Evolutionary conservation across 306 rosid genomes (phyloP).

Genomic region (Lotus japonicus): DNA sequence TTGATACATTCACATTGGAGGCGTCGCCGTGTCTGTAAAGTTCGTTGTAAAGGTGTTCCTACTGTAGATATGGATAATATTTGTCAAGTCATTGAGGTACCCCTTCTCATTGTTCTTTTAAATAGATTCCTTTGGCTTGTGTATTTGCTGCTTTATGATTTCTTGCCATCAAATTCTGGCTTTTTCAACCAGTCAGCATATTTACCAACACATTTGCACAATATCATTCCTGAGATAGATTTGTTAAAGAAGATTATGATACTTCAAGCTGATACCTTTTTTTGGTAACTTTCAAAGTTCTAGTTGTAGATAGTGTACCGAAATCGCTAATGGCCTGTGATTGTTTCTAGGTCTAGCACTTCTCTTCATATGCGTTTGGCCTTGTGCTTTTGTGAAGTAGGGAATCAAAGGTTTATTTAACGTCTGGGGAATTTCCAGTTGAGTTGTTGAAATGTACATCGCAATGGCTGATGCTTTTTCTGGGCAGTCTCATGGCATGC

Average conservation of each 20-base stretch:
- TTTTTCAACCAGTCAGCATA: not conserved
- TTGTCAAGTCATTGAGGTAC: constrained; percentile 79
- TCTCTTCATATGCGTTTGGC: not conserved
- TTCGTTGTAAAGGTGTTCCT: constrained; percentile 93
- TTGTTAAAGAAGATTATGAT: not conserved
- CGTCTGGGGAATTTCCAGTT: not conserved
- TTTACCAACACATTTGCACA: not conserved
- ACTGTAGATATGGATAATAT: constrained; percentile 89
- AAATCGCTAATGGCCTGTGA: not conserved
- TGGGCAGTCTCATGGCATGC: not conserved
- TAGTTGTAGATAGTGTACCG: not conserved
- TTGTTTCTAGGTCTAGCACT: not conserved
- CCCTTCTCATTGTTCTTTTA: not conserved
- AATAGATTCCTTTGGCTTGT: not conserved
- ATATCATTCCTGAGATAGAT: not conserved
- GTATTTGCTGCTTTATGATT: not conserved
- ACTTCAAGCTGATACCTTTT: not conserved
- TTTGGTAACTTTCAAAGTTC: not conserved
- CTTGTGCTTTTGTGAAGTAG: not conserved
- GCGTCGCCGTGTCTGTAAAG: constrained; percentile 66
- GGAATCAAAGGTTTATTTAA: not conserved
- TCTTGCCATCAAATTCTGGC: not conserved
- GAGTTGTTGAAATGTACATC: not conserved
- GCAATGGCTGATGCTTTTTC: not conserved
- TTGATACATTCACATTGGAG: constrained; percentile 93